Evolutionary conservation across 768 basidiomycete genomes (phyloP), one percentile per base, ranked within the genome.

Genomic region (Phanerodontia chrysosporium): DNA sequence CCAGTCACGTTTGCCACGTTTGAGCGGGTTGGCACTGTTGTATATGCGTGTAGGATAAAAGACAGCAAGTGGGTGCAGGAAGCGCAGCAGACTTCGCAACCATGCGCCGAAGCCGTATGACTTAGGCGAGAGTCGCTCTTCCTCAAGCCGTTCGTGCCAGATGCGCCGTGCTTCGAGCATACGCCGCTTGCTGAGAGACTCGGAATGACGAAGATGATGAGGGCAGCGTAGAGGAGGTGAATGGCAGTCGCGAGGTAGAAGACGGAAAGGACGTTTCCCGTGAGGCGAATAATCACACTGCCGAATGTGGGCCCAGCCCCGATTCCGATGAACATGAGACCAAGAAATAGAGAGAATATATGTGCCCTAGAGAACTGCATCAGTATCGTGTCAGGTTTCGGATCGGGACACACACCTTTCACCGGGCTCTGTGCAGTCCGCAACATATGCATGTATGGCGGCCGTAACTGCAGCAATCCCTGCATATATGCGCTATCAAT

Each of bases 281-380:
- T 89, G 24, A 71, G 64, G 35, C 74, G 80, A 66, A 94, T 83
- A 42, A 92, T 67, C 35, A 90, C 58, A 52, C 83, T 79, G 14
- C 92, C 90, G 0, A 94, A 58, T 3, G 83, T 78, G 4, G 94
- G 94, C 0, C 94, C 94, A 21, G 90, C 29, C 1, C 86, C 87
- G 67, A 90, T 78, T n/a, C 94, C 94, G 9, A 75, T 67, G 71
- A 89, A 92, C 46, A 86, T 60, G 3, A 91, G 74, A 0, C 94
- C 94, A 1, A 84, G 72, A 45, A 76, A 74, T 30, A 89, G 70
- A 1, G 90, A 89, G 66, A 90, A 86, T 22, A 78, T 75, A 5
- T 81, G 80, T 4, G 89, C 84, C 53, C 89, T 90, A 57, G 8
- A 7, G 27, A 45, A 58, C 48, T 28, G 22, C 6, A 55, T 52